Base-by-base conservation (phyloP, 2,329 filamentous ascomycete genomes). In the Microsporum ferrugineum region DNA sequence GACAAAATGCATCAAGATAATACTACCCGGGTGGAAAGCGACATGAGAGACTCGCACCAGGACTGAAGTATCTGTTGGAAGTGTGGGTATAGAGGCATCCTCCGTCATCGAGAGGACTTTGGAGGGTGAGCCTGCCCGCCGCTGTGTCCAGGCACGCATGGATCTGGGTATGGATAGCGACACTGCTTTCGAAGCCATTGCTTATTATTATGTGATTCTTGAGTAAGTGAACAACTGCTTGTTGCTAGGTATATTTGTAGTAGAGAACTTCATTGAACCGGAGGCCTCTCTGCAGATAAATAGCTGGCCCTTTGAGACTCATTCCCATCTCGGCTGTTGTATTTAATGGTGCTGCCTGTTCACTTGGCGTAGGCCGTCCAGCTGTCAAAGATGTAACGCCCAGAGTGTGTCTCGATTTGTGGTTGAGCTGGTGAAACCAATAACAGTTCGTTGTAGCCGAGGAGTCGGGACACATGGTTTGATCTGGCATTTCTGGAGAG, bases 21-120 rank as follows among this genome's bases (percentile, higher is more conserved):
- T 17, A 1, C 57, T 60, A 7, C 62, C 62, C 3, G 62, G 62
- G n/a, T 63, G 62, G 12, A 62, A 51, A 14, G 62, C 62, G 6
- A 63, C 62, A 47, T 63, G 60, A 7, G 62, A 62, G 17, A 63
- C 62, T n/a, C 62, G 62, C 10, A 63, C 58, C 14, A 63, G 62
- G 7, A 63, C 58, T 14, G 62, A 63, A 3, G 62, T 62, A 34
- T 63, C 60, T 31, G 62, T 58, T 41, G 57, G 41, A 3, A 62
- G 58, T 17, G 51, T 36, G 12, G 62, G 60, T 34, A 63, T 39
- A 17, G 51, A 23, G 36, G 38, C 45, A 34, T 63, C 43, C 33
- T 61, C 43, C 7, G n/a, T 59, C 12, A 63, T 3, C 12, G 59
- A 60, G 12, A 63, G 41, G 12, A 61, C 53, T 17, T 57, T 47